Conservation (phyloP, 352 stramenopile species). For the Globisporangium nunn region DNA sequence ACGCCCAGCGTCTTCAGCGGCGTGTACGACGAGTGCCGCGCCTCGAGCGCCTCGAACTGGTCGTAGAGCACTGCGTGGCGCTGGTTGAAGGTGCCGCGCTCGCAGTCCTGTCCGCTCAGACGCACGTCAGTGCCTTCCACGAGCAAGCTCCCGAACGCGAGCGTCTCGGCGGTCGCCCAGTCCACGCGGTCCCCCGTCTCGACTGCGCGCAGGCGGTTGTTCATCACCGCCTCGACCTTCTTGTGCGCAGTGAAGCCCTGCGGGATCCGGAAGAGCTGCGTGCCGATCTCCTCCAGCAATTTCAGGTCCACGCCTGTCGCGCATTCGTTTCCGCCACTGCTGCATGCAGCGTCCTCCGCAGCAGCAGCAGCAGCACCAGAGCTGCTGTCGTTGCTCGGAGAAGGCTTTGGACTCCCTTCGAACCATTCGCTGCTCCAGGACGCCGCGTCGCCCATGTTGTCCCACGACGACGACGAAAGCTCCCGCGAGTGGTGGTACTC, state of each 20-base stretch:
- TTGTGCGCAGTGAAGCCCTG: constrained; percentile 79
- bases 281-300: constrained; percentile 67
- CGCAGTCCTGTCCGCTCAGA: constrained; percentile 84
- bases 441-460: constrained; percentile 53
- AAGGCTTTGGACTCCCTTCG: constrained; percentile 17
- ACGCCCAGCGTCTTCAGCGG: constrained; percentile 88
- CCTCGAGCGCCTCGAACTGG: constrained; percentile 71
- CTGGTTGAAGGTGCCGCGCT: constrained; percentile 88
- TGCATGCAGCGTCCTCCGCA: neutral
- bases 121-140: constrained; percentile 82
- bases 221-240: constrained; percentile 84
- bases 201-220: constrained; percentile 69
- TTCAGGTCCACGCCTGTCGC: constrained; percentile 63
- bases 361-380: too few species aligned
- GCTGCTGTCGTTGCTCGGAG: neutral
- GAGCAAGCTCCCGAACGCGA: constrained; percentile 80
- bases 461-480: constrained; percentile 67
- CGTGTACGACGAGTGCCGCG: constrained; percentile 88
- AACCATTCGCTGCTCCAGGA: constrained; percentile 68
- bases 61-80: constrained; percentile 86
- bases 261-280: constrained; percentile 73
- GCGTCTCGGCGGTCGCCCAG: constrained; percentile 84
- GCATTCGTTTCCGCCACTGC: neutral
- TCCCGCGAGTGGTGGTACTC: constrained; percentile 74
- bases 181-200: constrained; percentile 80